Conservation (phyloP, 495 filamentous ascomycete species). For the Delitschia confertaspora region DNA sequence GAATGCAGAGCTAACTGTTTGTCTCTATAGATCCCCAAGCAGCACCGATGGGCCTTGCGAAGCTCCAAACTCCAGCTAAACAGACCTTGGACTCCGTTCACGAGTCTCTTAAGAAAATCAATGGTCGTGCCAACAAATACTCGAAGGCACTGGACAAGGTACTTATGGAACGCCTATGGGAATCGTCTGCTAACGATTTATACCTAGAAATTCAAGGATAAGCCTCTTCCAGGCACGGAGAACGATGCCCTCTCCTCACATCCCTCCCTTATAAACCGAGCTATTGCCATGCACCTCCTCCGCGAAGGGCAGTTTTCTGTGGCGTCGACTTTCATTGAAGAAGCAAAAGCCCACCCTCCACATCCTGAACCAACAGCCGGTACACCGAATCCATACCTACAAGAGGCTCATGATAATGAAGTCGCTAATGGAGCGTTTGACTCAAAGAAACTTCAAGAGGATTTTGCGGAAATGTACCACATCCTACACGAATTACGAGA, state of each 20-base stretch:
- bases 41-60: conserved; percentile 62
- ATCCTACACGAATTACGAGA: conserved; percentile 70
- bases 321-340: conserved; percentile 68
- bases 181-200: background rate
- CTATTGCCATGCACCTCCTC: conserved; percentile 91
- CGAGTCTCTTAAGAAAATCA: conserved; percentile 68
- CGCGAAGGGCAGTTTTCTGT: conserved; percentile 89
- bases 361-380: conserved; percentile 22
- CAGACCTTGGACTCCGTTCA: conserved; percentile 67
- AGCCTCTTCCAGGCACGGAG: conserved; percentile 63
- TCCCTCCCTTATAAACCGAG: conserved; percentile 70
- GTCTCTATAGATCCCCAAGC: conserved; percentile 53
- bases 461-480: conserved; percentile 83
- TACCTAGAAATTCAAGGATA: conserved; percentile 65
- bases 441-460: conserved; percentile 50
- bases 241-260: conserved; percentile 75
- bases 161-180: conserved; percentile 13
- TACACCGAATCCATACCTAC: conserved; percentile 21
- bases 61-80: conserved; percentile 75
- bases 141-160: conserved; percentile 78
- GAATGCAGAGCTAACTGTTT: conserved; percentile 4
- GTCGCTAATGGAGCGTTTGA: conserved; percentile 24
- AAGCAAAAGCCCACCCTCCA: conserved; percentile 41
- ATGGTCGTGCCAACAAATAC: conserved; percentile 69
- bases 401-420: conserved; percentile 23